Conservation (phyloP, 106 monocot species). For the Allium sativum region DNA sequence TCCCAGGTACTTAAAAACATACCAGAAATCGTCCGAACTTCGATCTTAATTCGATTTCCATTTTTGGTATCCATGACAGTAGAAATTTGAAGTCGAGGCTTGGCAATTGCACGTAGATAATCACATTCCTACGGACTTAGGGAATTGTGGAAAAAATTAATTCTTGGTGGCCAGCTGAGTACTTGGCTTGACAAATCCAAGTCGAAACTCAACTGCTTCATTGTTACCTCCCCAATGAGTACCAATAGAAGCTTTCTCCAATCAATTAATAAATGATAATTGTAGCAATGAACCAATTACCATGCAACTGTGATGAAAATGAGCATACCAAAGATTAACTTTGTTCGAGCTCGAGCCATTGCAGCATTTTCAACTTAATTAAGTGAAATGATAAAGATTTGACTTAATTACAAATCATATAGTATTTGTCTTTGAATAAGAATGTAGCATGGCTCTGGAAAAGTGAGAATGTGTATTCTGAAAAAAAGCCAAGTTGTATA, state of each 20-base stretch:
- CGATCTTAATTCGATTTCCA: constrained; percentile 72
- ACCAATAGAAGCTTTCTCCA: too few relatives aligned
- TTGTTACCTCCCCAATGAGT: too few relatives aligned
- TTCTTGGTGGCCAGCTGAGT: constrained; percentile 12
- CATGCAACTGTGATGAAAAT: not conserved
- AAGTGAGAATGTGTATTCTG: too few relatives aligned
- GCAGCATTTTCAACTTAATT: too few relatives aligned
- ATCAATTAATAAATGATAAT: too few relatives aligned
- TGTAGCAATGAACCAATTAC: not conserved
- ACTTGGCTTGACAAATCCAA: constrained; percentile 3
- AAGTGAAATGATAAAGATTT: too few relatives aligned
- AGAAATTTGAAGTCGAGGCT: constrained; percentile 68
- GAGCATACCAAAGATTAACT: constrained; percentile 1
- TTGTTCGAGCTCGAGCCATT: not conserved
- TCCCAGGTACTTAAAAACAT: constrained; percentile 77
- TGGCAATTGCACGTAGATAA: constrained; percentile 67
- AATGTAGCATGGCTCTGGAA: too few relatives aligned
- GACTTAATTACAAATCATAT: too few relatives aligned
- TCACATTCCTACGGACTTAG: constrained; percentile 67
- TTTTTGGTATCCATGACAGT: constrained; percentile 78
- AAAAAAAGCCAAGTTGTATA: too few relatives aligned
- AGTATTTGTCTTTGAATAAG: too few relatives aligned
- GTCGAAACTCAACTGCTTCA: too few relatives aligned
- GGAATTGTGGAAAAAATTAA: constrained; percentile 8
- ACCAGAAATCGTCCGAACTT: constrained; percentile 93